A percentile compares a stretch with the other conserved stretches of the same genome.
Evolutionary conservation across 2,329 filamentous ascomycete species (phyloP).

Genomic region (Fusarium cyanostomum): DNA sequence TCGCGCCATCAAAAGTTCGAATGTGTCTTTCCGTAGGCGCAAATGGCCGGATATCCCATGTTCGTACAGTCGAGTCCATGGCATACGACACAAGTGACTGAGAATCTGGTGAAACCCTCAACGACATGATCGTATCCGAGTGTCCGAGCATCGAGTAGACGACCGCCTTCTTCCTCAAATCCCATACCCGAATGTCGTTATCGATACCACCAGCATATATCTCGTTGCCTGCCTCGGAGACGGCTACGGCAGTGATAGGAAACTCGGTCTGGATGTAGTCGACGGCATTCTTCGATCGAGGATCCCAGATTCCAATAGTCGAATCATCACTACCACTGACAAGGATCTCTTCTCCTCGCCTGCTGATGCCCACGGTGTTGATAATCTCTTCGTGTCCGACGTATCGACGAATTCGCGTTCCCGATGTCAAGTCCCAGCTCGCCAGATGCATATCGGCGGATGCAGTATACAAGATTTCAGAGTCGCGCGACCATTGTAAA

Average conservation of each 20-base stretch:
- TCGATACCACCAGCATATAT: constrained; percentile 95
- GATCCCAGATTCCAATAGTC: constrained; percentile 95
- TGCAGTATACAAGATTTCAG: constrained; percentile 87
- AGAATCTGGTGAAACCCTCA: constrained; percentile 91
- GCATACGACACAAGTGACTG: constrained; percentile 91
- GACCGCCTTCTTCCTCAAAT: constrained; percentile 88
- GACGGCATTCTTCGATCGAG: constrained; percentile 85
- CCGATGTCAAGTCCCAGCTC: constrained; percentile 94
- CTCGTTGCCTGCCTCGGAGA: constrained; percentile 96
- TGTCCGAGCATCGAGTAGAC: constrained; percentile 91
- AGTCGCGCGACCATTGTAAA: constrained; percentile 96
- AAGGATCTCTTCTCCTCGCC: constrained; percentile 87
- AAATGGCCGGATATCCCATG: constrained; percentile 96
- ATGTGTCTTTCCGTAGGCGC: constrained; percentile 87
- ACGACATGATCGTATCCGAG: constrained; percentile 88
- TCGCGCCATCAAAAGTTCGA: constrained; percentile 91
- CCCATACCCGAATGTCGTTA: constrained; percentile 98
- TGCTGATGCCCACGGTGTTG: constrained; percentile 89
- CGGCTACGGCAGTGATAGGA: constrained; percentile 87
- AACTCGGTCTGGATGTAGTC: constrained; percentile 92
- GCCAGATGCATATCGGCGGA: constrained; percentile 93
- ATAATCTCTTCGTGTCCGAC: constrained; percentile 95
- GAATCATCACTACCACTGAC: constrained; percentile 95
- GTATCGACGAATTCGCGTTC: constrained; percentile 90
- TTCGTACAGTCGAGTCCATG: constrained; percentile 92